Evolutionary conservation across 2,329 filamentous ascomycete genomes (phyloP).

Genomic region (Dothideomycetidae sp.): DNA sequence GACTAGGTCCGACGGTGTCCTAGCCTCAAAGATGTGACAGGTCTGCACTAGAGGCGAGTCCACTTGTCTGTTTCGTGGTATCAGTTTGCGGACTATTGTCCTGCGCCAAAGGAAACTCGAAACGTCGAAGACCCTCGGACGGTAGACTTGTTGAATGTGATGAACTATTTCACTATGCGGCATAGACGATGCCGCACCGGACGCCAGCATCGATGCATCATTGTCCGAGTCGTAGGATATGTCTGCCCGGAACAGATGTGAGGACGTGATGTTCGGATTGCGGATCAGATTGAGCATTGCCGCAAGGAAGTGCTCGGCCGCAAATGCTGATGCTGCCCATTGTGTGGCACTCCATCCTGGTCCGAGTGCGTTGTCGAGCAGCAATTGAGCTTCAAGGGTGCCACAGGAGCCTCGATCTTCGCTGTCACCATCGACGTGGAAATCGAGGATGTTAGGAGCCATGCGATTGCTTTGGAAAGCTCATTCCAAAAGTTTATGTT

Average conservation of each 20-base stretch:
- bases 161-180: constrained; percentile 31
- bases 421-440: neutral
- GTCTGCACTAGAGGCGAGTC: constrained; percentile 70
- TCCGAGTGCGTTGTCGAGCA: neutral
- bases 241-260: constrained; percentile 65
- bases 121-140: constrained; percentile 13
- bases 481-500: no score
- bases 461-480: no score
- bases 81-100: constrained; percentile 58
- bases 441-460: neutral
- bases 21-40: constrained; percentile 48
- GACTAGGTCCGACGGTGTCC: constrained; percentile 13
- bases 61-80: constrained; percentile 66
- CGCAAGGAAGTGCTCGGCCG: constrained; percentile 45
- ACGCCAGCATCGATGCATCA: constrained; percentile 13
- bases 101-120: constrained; percentile 36
- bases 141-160: constrained; percentile 33
- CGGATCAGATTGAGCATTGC: constrained; percentile 62
- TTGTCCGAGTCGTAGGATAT: constrained; percentile 45
- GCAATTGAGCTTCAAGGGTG: no score
- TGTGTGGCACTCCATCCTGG: neutral
- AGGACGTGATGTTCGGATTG: constrained; percentile 69
- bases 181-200: constrained; percentile 14
- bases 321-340: constrained; percentile 41
- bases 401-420: neutral